Evolutionary conservation across 202 grass and related monocot genomes (phyloP).

Genomic region (Alloteropsis angusta): DNA sequence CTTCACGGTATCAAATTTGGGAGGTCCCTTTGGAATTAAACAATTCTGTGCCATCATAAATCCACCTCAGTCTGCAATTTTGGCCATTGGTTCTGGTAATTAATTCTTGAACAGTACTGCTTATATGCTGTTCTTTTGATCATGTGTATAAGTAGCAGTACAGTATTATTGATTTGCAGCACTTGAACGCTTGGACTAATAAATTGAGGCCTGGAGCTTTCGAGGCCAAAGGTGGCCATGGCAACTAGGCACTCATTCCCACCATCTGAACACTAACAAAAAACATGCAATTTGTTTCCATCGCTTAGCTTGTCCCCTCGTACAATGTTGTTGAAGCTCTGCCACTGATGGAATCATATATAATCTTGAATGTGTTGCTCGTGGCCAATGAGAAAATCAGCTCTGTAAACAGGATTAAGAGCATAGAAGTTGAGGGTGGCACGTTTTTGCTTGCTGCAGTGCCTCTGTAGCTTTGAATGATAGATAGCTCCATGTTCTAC

Average conservation of each 20-base stretch:
- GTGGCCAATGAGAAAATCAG: background rate
- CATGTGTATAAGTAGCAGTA: background rate
- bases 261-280: too few relatives aligned
- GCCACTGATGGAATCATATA: background rate
- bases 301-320: too few relatives aligned
- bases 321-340: too few relatives aligned
- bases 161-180: background rate
- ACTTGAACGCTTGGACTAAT: background rate
- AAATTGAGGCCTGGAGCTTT: background rate
- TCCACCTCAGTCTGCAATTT: slow-evolving; percentile 85
- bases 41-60: slow-evolving; percentile 96
- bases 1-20: slow-evolving; percentile 85
- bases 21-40: slow-evolving; percentile 90
- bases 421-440: background rate
- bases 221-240: too few relatives aligned
- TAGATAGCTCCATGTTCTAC: background rate
- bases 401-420: background rate
- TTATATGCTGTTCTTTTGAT: background rate
- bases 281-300: too few relatives aligned
- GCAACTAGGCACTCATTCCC: too few relatives aligned
- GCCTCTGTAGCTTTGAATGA: background rate
- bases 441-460: background rate
- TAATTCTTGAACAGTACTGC: background rate
- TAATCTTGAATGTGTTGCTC: background rate
- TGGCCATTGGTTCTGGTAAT: slow-evolving; percentile 96